Evolutionary conservation across 495 filamentous ascomycete species (phyloP).

Genomic region (Penicillium bovifimosum): DNA sequence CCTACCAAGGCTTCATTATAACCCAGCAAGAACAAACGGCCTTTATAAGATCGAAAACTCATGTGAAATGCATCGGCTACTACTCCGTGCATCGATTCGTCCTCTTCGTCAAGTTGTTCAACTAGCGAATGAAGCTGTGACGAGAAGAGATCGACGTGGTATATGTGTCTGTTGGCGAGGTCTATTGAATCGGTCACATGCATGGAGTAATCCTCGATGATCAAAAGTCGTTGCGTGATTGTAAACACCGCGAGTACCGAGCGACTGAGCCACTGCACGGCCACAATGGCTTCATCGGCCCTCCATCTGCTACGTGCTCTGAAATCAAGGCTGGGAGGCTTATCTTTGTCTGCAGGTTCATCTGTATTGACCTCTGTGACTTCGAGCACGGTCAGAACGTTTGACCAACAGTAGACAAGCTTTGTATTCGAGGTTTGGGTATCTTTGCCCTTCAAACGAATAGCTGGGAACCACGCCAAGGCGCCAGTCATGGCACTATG

Average conservation of each 20-base stretch:
- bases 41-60: constrained; percentile 94
- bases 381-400: constrained; percentile 87
- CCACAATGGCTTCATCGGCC: constrained; percentile 91
- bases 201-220: constrained; percentile 84
- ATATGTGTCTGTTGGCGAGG: constrained; percentile 84
- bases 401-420: constrained; percentile 98
- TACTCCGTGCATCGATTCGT: constrained; percentile 86
- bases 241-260: constrained; percentile 90
- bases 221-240: constrained; percentile 85
- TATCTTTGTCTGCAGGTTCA: constrained; percentile 57
- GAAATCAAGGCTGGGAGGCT: constrained; percentile 73
- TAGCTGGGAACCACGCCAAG: constrained; percentile 94
- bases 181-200: constrained; percentile 91
- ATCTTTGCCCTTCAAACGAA: constrained; percentile 77
- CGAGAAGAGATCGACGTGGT: constrained; percentile 83
- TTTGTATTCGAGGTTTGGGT: constrained; percentile 52
- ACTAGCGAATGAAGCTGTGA: constrained; percentile 76
- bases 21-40: constrained; percentile 83
- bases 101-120: constrained; percentile 82
- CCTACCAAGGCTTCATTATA: constrained; percentile 87
- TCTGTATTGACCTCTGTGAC: constrained; percentile 63
- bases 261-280: constrained; percentile 92
- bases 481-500: constrained; percentile 91
- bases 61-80: constrained; percentile 97
- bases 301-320: constrained; percentile 83